Evolutionary conservation across 2,329 filamentous ascomycete genomes (phyloP), one percentile per base, ranked within the genome.

Genomic region (Fonsecaea pugnacius): DNA sequence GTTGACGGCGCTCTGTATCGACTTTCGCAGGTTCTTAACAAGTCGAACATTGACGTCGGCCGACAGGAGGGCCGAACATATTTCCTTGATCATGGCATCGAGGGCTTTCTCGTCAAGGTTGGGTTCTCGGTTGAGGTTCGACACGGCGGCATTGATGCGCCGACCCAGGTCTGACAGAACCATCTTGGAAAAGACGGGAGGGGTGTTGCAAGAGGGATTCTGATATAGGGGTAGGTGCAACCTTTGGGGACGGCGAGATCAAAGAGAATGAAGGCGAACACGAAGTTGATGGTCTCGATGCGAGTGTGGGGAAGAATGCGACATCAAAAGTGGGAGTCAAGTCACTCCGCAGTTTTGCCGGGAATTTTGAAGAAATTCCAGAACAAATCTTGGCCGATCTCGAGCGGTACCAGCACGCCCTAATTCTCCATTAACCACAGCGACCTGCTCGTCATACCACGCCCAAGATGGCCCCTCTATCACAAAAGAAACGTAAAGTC

Each of bases 81-180:
- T 98, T 80, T 98, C 93, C 81, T 98, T 98, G 77, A 99, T 86
- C 95, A 99, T 99, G 73, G 86, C 85, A 83, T 99, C 95, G 77
- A 99, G 98, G 48, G 93, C 92, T 89, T 98, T 98, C 82, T 99
- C 95, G 76, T 98, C 94, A 72, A 98, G 87, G 75, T 96, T 97
- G 70, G 88, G 91, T 64, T 95, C 92, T 74, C 94, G 86, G 65
- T 94, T 96, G 74, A 98, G 85, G 81, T 97, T 94, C 69, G 89
- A 90, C 81, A 99, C 91, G 74, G 95, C 95, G 84, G 92, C 87
- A 82, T 97, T 98, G 79, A 99, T 98, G 82, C 95, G 95, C 84
- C 94, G 92, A 73, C 95, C 95, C 65, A 99, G 87, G 86, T 99
- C 95, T 88, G 96, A 93, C 76, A 99, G 90, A 85, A 99, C 95